Evolutionary conservation across 2,329 filamentous ascomycete genomes (phyloP).

Genomic region (Colletotrichum lentis): DNA sequence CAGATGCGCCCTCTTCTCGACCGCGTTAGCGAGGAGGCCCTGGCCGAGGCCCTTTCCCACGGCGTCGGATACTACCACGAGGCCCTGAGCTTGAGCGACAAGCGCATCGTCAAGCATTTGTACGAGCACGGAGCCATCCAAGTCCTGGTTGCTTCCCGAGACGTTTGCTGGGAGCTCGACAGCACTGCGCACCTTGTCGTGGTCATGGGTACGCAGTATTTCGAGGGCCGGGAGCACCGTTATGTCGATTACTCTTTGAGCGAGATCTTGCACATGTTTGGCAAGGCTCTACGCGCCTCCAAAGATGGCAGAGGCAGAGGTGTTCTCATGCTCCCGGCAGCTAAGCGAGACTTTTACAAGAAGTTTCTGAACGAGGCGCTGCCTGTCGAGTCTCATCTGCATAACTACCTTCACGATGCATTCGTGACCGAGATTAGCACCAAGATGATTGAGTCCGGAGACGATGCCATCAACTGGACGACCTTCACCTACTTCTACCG

Average conservation of each 20-base stretch:
- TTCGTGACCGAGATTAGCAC: constrained; percentile 98
- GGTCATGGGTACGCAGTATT: constrained; percentile 98
- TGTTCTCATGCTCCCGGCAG: constrained; percentile 94
- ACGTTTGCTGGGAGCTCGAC: constrained; percentile 96
- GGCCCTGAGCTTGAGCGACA: constrained; percentile 86
- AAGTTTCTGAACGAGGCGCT: constrained; percentile 97
- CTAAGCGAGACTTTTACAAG: constrained; percentile 97
- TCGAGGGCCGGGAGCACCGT: constrained; percentile 93
- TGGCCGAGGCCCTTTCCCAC: constrained; percentile 89
- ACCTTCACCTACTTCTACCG: constrained; percentile 99
- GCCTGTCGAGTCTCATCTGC: constrained; percentile 92
- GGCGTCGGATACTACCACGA: constrained; percentile 98
- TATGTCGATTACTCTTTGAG: constrained; percentile 96
- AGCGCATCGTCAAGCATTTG: constrained; percentile 90
- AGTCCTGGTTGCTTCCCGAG: constrained; percentile 77
- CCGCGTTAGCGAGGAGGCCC: constrained; percentile 82
- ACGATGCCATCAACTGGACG: constrained; percentile 97
- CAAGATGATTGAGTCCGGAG: constrained; percentile 92
- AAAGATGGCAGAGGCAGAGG: constrained; percentile 84
- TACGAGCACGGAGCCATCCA: constrained; percentile 91
- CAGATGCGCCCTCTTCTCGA: constrained; percentile 84
- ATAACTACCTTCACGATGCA: constrained; percentile 90
- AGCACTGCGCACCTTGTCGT: constrained; percentile 89
- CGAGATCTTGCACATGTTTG: constrained; percentile 97
- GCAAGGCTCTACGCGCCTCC: constrained; percentile 82